Base-by-base conservation (phyloP, 148 eudicot genomes). In the Polygonum aviculare region DNA sequence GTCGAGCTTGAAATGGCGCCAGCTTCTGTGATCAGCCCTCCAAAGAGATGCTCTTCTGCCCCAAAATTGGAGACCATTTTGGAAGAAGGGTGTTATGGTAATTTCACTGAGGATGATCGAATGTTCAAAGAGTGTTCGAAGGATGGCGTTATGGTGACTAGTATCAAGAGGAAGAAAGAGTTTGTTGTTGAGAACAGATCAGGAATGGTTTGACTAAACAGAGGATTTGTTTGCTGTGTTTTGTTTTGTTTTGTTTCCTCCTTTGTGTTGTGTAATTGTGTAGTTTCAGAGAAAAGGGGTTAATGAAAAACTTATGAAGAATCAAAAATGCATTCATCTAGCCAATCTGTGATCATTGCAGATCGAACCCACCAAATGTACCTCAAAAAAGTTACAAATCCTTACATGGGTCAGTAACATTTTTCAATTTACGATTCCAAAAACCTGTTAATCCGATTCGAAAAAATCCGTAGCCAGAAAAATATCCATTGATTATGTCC, bases 11-110 rank as follows among this genome's bases (percentile, higher is more conserved):
- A 72, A 72, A 26, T 45, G 51, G 75, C 54, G 36, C 75, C 51
- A 10, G 54, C 75, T 1, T 3, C 35, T 9, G 33, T 21, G 52
- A 72, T 41, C 36, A 48, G 33, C 18, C 52, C 75, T n/a, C 51
- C 12, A 18, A 72, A 44, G 54, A 19, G 54, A 44, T 44, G 52
- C 36, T 72, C 75, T 3, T 48, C 52, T 7, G 33, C 54, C 22
- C 75, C 75, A 0, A 48, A 19, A 48, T 14, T 72, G 52, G 75
- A 72, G 75, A 72, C 75, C 16, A 72, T 72, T 48, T 72, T 72
- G 9, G 75, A 72, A 72, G 75, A 72, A 72, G 75, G 15, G 69
- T 33, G 12, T 57, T 15, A 57, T 22, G 10, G 63, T 57, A 57
- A 57, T 22, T 57, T n/a, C 12, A 2, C 3, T 1, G 65, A 59